Base-by-base conservation (phyloP, 2,329 filamentous ascomycete genomes). In the Juglanconis sp. region DNA sequence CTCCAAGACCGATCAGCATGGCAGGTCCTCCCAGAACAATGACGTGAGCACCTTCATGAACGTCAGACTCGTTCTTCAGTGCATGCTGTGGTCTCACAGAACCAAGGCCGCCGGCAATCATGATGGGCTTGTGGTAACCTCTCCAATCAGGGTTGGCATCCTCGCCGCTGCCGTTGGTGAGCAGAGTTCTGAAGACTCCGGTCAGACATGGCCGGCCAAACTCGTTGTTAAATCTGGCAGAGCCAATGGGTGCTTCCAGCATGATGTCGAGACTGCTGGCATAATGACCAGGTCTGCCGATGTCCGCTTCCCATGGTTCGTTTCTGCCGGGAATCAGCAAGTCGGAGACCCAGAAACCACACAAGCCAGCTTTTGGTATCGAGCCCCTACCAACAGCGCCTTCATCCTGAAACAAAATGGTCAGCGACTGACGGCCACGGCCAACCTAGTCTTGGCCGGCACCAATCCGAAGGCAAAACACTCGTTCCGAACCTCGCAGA, bases 51-150 rank as follows among this genome's bases (percentile, higher is more conserved):
- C 92, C 94, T 55, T 92, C 85, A 56, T 88, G 87, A 17, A 99
- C 95, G 64, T 91, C 81, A 11, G 84, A 81, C 8, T 88, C 85
- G 64, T 90, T 84, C 77, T 99, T 99, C 61, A 97, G 81, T 3
- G 95, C 94, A 71, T 96, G 91, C 68, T 94, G 88, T 13, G 95
- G 94, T 60, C 95, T 81, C 35, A 98, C 94, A 5, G 91, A 96
- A 53, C 95, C 95, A 40, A 98, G 86, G 71, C 95, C 95, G 71
- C 95, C 95, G 64, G 95, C 95, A 76, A 99, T 92, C 91, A 97
- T 96, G 73, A 96, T 97, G 9, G 95, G 95, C 79, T 99, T 99
- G 77, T 98, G 95, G 73, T 96, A 99, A 31, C 95, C 95, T 67
- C 94, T 85, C 70, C 91, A 84, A 66, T 96, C 92, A 24, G 81